Percentiles rank a stretch among this genome's conserved stretches.
Evolutionary conservation across 148 eudicot species (phyloP).

Genomic region (Silene latifolia): DNA sequence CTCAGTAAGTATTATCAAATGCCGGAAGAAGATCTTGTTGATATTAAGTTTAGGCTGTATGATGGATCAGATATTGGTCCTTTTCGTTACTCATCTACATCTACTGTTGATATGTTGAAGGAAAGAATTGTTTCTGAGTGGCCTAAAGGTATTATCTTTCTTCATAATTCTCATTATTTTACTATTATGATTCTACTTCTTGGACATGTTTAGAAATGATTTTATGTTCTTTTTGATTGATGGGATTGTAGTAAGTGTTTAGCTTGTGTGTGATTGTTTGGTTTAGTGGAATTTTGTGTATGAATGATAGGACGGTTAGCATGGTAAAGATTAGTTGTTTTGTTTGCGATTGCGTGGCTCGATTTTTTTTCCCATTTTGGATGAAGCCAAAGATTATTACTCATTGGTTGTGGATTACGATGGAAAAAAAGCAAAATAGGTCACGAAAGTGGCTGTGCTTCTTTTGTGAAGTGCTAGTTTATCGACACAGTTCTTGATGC

Average conservation of each 20-base stretch:
- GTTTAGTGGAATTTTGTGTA: neutral
- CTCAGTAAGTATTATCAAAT: constrained; percentile 30
- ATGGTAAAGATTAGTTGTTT: neutral
- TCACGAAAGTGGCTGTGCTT: too few relatives aligned
- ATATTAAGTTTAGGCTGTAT: constrained; percentile 69
- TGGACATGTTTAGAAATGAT: neutral
- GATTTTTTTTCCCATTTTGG: too few relatives aligned
- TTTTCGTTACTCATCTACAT: constrained; percentile 49
- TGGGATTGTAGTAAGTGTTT: neutral
- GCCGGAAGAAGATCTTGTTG: constrained; percentile 73
- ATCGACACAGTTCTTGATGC: too few relatives aligned
- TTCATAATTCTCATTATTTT: neutral
- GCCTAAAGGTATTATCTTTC: constrained; percentile 63
- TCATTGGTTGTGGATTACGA: too few relatives aligned
- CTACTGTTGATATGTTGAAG: constrained; percentile 70
- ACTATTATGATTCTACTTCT: neutral
- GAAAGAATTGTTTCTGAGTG: constrained; percentile 70
- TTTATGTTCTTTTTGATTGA: neutral
- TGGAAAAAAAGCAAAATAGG: too few relatives aligned
- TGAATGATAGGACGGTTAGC: neutral
- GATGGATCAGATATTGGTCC: constrained; percentile 93
- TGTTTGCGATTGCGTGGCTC: neutral
- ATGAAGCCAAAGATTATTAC: too few relatives aligned
- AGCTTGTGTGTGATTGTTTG: neutral
- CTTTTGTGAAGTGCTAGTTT: too few relatives aligned